phyloP scores from a whole-genome alignment of 1,139 yeast species.

The Suhomyces taliae region DNA sequence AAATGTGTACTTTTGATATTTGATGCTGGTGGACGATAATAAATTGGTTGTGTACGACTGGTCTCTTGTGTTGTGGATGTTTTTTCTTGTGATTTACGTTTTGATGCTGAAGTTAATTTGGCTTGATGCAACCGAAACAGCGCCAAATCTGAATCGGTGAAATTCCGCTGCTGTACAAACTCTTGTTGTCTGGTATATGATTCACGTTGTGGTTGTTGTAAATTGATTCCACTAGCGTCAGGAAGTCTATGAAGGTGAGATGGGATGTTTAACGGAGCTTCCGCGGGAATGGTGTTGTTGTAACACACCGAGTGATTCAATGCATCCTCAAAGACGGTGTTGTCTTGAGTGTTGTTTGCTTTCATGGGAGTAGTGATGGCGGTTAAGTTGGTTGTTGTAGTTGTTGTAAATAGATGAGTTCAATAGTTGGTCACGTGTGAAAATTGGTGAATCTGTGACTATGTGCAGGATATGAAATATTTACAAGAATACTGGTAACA shows the following conservation, averaged over 20 bases:
- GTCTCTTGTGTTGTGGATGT: slow-evolving; percentile 5
- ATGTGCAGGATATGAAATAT: background rate
- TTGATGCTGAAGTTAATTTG: slow-evolving; percentile 13
- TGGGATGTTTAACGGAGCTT: background rate
- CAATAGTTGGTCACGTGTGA: background rate
- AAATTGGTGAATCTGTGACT: background rate
- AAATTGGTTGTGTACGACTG: slow-evolving; percentile 22
- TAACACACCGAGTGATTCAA: slow-evolving; percentile 10
- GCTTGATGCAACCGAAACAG: slow-evolving; percentile 19
- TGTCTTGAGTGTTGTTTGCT: slow-evolving; percentile 6
- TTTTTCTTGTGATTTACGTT: background rate
- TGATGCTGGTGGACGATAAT: slow-evolving; percentile 38
- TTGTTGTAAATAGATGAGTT: background rate
- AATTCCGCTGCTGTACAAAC: background rate
- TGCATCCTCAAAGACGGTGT: slow-evolving; percentile 19
- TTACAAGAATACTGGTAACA: too few species aligned
- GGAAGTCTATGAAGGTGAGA: slow-evolving; percentile 10
- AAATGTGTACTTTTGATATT: slow-evolving; percentile 26
- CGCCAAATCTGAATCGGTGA: slow-evolving; percentile 5
- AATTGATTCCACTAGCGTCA: slow-evolving; percentile 8
- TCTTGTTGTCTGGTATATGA: background rate
- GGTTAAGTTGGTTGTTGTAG: background rate
- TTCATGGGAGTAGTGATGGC: background rate
- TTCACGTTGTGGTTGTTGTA: slow-evolving; percentile 5
- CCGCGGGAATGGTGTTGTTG: background rate